Evolutionary conservation across 108 stramenopile species (phyloP).

Genomic region (Cyclotella cryptica): DNA sequence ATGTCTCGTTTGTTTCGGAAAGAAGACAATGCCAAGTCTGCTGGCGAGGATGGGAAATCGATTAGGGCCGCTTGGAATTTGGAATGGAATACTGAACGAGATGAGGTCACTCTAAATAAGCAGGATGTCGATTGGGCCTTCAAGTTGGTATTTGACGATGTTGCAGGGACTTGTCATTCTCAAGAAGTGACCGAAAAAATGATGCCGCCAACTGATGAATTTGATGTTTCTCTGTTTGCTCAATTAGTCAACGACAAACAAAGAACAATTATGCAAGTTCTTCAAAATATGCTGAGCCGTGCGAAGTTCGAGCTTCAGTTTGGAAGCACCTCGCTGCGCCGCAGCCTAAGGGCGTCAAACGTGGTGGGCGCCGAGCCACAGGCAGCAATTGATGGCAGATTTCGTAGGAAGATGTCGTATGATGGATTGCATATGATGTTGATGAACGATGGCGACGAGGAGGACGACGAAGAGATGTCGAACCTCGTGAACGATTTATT

Average conservation of each 20-base stretch:
- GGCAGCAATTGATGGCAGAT: neutral
- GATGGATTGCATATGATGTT: constrained; percentile 18
- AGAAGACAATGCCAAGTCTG: constrained; percentile 10
- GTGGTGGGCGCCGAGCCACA: neutral
- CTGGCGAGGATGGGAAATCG: constrained; percentile 26
- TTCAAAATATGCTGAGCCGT: constrained; percentile 37
- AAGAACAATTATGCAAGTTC: constrained; percentile 32
- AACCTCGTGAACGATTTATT: constrained; percentile 19
- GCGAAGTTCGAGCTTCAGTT: constrained; percentile 31
- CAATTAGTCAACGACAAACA: constrained; percentile 36
- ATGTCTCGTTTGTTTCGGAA: constrained; percentile 11
- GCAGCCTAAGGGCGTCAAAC: neutral
- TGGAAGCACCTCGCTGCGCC: neutral
- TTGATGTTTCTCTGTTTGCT: constrained; percentile 36
- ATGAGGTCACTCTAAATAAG: constrained; percentile 23
- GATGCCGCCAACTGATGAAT: constrained; percentile 45
- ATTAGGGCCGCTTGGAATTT: constrained; percentile 14
- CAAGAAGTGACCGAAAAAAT: constrained; percentile 24
- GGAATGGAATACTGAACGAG: constrained; percentile 22
- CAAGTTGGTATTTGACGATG: constrained; percentile 31
- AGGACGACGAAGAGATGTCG: constrained; percentile 15
- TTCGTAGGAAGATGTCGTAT: constrained; percentile 14
- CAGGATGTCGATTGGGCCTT: constrained; percentile 20
- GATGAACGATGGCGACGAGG: constrained; percentile 23
- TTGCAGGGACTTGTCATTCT: constrained; percentile 40